A percentile compares a stretch with the other conserved stretches of the same genome.
These are phyloP conservation scores for Teratosphaeria nubilosa DNA, from an alignment of 2,329 filamentous ascomycete species.

Conservation along the genomic window DNA sequence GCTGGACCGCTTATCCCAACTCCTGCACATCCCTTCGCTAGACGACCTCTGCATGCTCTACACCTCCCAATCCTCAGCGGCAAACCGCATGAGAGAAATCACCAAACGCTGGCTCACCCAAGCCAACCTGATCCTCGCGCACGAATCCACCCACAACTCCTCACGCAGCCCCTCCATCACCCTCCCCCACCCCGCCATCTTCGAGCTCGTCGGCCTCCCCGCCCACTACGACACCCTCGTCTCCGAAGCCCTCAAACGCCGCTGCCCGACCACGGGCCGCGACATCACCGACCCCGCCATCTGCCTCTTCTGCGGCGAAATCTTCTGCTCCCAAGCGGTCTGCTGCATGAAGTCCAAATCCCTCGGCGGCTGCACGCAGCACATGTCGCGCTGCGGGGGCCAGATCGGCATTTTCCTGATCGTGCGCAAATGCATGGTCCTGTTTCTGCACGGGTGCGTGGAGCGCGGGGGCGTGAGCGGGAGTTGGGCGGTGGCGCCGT, in stretches of 20 bases:
- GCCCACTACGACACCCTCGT: conserved; percentile 87
- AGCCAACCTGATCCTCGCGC: conserved; percentile 17
- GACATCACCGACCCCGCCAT: conserved; percentile 84
- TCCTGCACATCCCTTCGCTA: conserved; percentile 65
- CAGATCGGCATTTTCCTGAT: conserved; percentile 93
- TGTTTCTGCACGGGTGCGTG: conserved; percentile 67
- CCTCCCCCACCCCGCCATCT: conserved; percentile 77
- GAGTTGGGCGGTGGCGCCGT: conserved; percentile 78
- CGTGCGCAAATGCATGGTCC: conserved; percentile 87
- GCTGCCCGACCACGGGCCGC: conserved; percentile 82
- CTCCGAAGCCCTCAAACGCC: conserved; percentile 74
- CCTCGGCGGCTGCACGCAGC: conserved; percentile 76
- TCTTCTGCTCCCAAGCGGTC: conserved; percentile 88
- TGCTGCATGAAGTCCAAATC: conserved; percentile 67
- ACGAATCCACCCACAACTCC: conserved; percentile 2
- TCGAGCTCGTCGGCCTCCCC: conserved; percentile 84
- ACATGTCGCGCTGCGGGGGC: conserved; percentile 79
- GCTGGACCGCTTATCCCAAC: conserved; percentile 67
- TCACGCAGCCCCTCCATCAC: conserved; percentile 33
- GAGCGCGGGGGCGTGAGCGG: conserved; percentile 66
- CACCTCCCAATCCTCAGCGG: conserved; percentile 29
- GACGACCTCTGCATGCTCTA: conserved; percentile 63
- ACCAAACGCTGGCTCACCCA: conserved; percentile 66
- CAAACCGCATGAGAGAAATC: conserved; percentile 38
- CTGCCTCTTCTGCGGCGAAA: conserved; percentile 91